Evolutionary conservation across 345 rosid genomes (phyloP), one percentile per base, ranked within the genome.

Genomic region (Eucalyptus cloeziana): DNA sequence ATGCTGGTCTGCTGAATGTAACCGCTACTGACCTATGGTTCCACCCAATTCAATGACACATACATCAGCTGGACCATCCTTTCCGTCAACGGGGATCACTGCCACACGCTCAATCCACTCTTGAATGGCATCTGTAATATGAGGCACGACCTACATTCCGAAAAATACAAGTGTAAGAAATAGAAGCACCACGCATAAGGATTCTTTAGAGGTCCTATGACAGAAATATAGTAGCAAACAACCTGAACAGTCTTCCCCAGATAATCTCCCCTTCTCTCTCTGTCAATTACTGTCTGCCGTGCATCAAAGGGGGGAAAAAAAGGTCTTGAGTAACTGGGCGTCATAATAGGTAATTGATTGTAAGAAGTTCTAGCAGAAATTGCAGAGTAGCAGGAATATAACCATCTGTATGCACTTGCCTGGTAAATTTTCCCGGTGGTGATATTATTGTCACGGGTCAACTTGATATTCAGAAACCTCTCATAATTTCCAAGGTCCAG

Each of bases 221-320:
- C 43, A 50, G 51, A 4, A 89, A 50, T 64, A 85, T 45, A 54
- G 33, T 15, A 14, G 49, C 60, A 47, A 69, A 49, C 87, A 87
- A 97, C 99, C 99, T 98, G 99, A 87, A 98, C 99, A 54, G 99
- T 98, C 91, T 95, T 97, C 88, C 99, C 99, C 89, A 98, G 94
- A 90, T 96, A 98, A 92, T 98, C 99, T 85, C 99, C 99, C 90
- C 71, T 96, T 91, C 99, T 96, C 92, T 98, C 99, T 91, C 95
- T 98, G 88, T 96, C 93, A 87, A 98, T 95, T 67, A 98, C 99
- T 85, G 91, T 88, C 99, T 98, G 95, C 86, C 88, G 87, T 7
- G 47, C 87, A 87, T 81, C 25, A 69, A 91, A 52, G 10, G 10
- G 10, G 56, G 43, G 58, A 52, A 37, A 89, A 67, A 86, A 40